Evolutionary conservation across 768 basidiomycete species (phyloP), one percentile per base, ranked within the genome.

Genomic region (Galerina sulciceps): DNA sequence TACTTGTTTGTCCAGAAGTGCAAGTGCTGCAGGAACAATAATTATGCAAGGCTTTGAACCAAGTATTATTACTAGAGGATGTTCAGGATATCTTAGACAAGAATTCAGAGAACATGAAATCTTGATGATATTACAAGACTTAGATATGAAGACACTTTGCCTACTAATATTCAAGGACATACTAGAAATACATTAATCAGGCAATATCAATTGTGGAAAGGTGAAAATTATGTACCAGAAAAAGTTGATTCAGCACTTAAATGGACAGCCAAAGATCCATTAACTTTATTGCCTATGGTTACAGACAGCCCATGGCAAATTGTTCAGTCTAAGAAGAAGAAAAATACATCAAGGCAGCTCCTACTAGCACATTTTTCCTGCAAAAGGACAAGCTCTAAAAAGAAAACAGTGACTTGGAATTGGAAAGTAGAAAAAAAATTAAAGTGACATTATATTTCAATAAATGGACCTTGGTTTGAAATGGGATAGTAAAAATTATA

Each of bases 101-200:
- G 26, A 26, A 26, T 26, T 26, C 26, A 26, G 26, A 26, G 26
- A 26, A 26, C 26, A 26, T 26, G 26, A 73, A 36, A 31, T 75
- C 49, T 75, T 4, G 66, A 75, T 63, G 58, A 67, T 15, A 70
- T 76, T 13, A 73, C 68, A 0, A 34, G 42, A 22, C 43, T 67
- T 31, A 54, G 54, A 31, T 70, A 65, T 49, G 35, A 54, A 11
- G 45, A 23, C 17, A 43, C 53, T 23, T 20, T 65, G 0, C 61
- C 58, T 5, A 34, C 22, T 2, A 14, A 14, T 11, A 53, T 74
- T 2, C 17, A 31, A 17, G 64, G 62, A 17, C 15, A 43, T 11
- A 48, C 63, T 0, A 18, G 71, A 23, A 65, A 67, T 38, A 42
- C 57, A 10, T 13, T 67, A 11, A 65, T 71, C 26, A 26, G 45